Conservation (phyloP, 2,329 filamentous ascomycete species). For the Penicillium glabrum region DNA sequence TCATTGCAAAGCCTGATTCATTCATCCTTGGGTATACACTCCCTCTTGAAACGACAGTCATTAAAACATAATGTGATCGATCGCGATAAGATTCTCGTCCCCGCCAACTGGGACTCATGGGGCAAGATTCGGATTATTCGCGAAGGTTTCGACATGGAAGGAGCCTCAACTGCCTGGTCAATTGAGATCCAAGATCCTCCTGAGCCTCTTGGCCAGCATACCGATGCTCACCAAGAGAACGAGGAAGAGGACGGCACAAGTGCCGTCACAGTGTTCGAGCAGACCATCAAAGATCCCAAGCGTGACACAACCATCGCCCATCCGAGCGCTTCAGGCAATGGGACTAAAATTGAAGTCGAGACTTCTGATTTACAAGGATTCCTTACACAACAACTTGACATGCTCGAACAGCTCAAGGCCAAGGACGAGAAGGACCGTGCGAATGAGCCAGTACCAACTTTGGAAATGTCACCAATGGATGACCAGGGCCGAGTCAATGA, state of each 20-base stretch:
- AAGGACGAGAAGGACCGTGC: conserved; percentile 54
- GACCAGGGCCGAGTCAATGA: conserved; percentile 58
- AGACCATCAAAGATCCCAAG: conserved; percentile 74
- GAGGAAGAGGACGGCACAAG: conserved; percentile 48
- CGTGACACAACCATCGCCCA: conserved; percentile 59
- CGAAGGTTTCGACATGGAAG: conserved; percentile 90
- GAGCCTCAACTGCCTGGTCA: conserved; percentile 80
- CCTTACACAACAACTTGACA: conserved; percentile 70
- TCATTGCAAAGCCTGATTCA: conserved; percentile 79
- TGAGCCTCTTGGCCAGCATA: conserved; percentile 26
- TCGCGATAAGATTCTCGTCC: conserved; percentile 89
- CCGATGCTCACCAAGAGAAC: conserved; percentile 26
- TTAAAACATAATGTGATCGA: conserved; percentile 91
- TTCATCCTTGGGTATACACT: conserved; percentile 82
- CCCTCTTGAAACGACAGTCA: conserved; percentile 72
- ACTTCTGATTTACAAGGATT: conserved; percentile 77
- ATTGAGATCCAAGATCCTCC: conserved; percentile 68
- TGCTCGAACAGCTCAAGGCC: conserved; percentile 65
- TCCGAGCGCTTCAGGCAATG: conserved; percentile 46
- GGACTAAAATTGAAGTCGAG: conserved; percentile 56
- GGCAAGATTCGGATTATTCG: conserved; percentile 91
- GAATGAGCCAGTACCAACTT: conserved; percentile 33
- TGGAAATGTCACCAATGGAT: conserved; percentile 38
- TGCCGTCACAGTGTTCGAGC: conserved; percentile 73
- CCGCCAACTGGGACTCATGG: conserved; percentile 98